Base-by-base conservation (phyloP, 495 filamentous ascomycete genomes). In the Staphylotrichum longicolle region DNA sequence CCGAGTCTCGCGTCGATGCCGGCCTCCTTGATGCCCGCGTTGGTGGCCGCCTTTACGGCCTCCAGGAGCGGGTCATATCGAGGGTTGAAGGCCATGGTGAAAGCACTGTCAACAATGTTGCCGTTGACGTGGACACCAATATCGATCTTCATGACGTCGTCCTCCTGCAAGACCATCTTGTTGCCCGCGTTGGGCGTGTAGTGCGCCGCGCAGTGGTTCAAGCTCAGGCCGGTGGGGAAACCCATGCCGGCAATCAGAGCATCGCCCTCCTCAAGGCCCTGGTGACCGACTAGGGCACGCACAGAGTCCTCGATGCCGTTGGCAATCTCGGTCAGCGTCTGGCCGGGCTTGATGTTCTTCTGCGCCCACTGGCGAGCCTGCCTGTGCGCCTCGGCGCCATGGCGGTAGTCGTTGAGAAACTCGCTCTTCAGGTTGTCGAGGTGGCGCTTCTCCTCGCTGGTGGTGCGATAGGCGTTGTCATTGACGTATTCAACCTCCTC, bases 91-190 rank as follows among this genome's bases (percentile, higher is more conserved):
- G 91, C 79, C 80, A 96, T 82, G 11, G 92, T 96, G 72, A 96
- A 96, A 5, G 92, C 92, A 73, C 88, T 92, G 76, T 96, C 92
- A 33, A 96, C 89, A 69, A 96, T 96, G 57, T 88, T 82, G 8
- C 92, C 92, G 69, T 92, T 94, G 67, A 96, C 83, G 64, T 96
- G 92, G 8, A 93, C 90, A 42, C 92, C 92, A 61, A 96, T 91
- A 72, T 96, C 92, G 47, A 96, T 88, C 72, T 92, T 96, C 88
- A 96, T 87, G 37, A 96, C 91, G 74, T 96, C 91, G 51, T 86
- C 85, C 56, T 94, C 75, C 68, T 90, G 81, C 60, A 96, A 75
- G 39, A 92, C 78, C 67, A 87, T 87, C 76, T 95, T 94, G 73
- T 89, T 90, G 56, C 91, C 91, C n/a, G 91, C 86, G 75, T 95